These are phyloP conservation scores for Tardiomyces depauwii DNA, from an alignment of 1,139 yeast genomes.

Conservation along the genomic window DNA sequence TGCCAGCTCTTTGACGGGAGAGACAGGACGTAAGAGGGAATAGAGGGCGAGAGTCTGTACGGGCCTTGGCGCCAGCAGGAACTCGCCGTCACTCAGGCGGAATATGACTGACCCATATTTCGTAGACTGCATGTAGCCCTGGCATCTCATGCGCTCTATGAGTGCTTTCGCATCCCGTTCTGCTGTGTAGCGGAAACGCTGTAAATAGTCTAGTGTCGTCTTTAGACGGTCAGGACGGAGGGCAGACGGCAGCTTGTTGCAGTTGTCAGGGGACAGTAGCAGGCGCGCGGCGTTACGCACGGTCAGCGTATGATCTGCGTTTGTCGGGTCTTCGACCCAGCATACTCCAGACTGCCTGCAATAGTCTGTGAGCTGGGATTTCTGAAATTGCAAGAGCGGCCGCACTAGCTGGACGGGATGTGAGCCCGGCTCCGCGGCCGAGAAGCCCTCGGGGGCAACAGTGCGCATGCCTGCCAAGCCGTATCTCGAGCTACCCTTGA, in stretches of 20 bases:
- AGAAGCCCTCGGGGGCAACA: slow-evolving; percentile 11
- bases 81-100: neutral
- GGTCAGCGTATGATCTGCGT: slow-evolving; percentile 42
- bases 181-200: slow-evolving; percentile 3
- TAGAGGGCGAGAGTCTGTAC: neutral
- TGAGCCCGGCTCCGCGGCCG: slow-evolving; percentile 14
- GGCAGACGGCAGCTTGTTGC: slow-evolving; percentile 2
- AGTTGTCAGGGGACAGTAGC: slow-evolving; percentile 1
- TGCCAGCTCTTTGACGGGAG: neutral
- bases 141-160: slow-evolving; percentile 1
- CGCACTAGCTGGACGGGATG: slow-evolving; percentile 25
- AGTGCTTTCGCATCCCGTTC: slow-evolving; percentile 3
- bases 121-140: neutral
- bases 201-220: slow-evolving; percentile 1
- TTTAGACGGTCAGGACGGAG: slow-evolving; percentile 2
- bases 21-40: neutral
- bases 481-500: slow-evolving; percentile 42
- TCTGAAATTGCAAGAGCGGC: slow-evolving; percentile 42
- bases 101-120: neutral
- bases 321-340: slow-evolving; percentile 68
- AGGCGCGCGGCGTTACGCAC: slow-evolving; percentile 36
- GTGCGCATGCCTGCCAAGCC: slow-evolving; percentile 40
- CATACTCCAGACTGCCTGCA: slow-evolving; percentile 31
- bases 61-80: neutral
- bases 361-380: slow-evolving; percentile 35